phyloP scores from a whole-genome alignment of 257 asterid species.

The Scutellaria baicalensis region DNA sequence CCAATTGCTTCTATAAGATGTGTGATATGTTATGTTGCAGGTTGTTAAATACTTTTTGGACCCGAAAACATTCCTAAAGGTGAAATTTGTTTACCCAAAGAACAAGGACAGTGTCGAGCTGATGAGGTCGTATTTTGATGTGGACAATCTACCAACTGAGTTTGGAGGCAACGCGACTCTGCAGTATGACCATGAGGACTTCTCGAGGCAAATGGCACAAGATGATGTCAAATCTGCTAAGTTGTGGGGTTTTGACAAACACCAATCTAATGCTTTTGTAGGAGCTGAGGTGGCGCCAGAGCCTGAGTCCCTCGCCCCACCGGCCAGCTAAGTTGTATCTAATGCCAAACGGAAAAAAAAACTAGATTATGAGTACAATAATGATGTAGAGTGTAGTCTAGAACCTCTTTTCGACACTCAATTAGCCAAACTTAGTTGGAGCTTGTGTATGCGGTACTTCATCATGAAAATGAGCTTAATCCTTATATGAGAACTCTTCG shows the following conservation, averaged over 20 bases:
- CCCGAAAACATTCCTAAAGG: constrained; percentile 82
- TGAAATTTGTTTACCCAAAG: constrained; percentile 87
- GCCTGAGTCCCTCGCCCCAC: constrained; percentile 38
- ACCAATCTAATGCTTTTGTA: constrained; percentile 27
- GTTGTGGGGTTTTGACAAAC: constrained; percentile 67
- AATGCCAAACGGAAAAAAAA: neutral
- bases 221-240: constrained; percentile 72
- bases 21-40: constrained; percentile 35
- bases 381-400: neutral
- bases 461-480: neutral
- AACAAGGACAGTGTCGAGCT: constrained; percentile 85
- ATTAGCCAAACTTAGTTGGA: neutral
- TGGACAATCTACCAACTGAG: constrained; percentile 83
- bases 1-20: neutral
- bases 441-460: neutral
- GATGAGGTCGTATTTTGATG: constrained; percentile 67
- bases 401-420: neutral
- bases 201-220: constrained; percentile 70
- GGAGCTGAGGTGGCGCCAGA: constrained; percentile 64
- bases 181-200: constrained; percentile 81
- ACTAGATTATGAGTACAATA: neutral
- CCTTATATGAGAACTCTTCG: neutral
- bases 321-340: constrained; percentile 28
- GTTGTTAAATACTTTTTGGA: constrained; percentile 88
- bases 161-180: constrained; percentile 85